Evolutionary conservation across 169 alveolate genomes (phyloP).

Genomic region (Amoebophrya sp.): DNA sequence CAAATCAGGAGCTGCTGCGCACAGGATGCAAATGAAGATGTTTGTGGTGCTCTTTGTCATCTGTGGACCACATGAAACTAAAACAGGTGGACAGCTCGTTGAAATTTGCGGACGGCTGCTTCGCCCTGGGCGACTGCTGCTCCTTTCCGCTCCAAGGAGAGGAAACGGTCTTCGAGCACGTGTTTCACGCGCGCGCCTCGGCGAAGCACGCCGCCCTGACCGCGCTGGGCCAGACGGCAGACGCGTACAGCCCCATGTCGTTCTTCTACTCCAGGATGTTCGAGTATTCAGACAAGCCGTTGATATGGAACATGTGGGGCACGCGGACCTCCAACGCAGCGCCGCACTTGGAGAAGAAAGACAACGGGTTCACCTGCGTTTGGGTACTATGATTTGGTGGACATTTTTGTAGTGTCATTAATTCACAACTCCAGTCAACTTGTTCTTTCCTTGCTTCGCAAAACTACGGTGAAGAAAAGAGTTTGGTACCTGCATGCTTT

Average conservation of each 20-base stretch:
- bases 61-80: not conserved
- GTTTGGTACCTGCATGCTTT: too few relatives aligned
- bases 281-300: not conserved
- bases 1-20: too few relatives aligned
- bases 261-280: not conserved
- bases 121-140: not conserved
- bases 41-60: too few relatives aligned
- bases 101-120: not conserved
- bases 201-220: not conserved
- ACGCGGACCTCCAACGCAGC: not conserved
- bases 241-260: not conserved
- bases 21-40: too few relatives aligned
- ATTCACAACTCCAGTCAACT: too few relatives aligned
- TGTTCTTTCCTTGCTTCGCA: too few relatives aligned
- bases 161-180: not conserved
- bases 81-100: not conserved
- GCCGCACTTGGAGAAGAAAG: not conserved
- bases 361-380: not conserved
- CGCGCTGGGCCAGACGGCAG: not conserved
- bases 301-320: conserved; percentile 18
- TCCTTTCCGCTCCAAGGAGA: not conserved
- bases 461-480: too few relatives aligned
- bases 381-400: too few relatives aligned
- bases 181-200: not conserved
- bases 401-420: too few relatives aligned